Conservation (phyloP, 176 grass and related monocot genomes). For the Triticum timopheevii region DNA sequence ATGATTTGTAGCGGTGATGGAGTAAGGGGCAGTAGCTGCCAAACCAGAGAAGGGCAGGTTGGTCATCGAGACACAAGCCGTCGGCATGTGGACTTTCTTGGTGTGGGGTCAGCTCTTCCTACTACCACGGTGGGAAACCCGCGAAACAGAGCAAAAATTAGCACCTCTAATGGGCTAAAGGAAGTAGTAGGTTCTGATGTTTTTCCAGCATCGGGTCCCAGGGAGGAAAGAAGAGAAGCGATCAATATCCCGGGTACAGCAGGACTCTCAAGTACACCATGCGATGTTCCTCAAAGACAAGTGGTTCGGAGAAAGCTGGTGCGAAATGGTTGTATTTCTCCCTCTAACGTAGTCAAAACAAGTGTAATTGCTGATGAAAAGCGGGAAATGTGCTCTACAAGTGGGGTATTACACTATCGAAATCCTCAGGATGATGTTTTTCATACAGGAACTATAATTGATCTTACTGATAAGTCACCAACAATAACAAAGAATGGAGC, state of each 20-base stretch:
- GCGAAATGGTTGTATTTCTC: conserved; percentile 63
- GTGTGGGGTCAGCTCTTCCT: conserved; percentile 27
- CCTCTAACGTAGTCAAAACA: conserved; percentile 49
- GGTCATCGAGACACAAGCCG: conserved; percentile 9
- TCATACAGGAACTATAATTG: conserved; percentile 36
- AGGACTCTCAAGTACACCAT: conserved; percentile 27
- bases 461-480: conserved; percentile 51
- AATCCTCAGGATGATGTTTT: conserved; percentile 18
- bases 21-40: conserved; percentile 7
- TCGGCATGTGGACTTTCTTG: conserved; percentile 22
- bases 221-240: conserved; percentile 45
- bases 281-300: conserved; percentile 46
- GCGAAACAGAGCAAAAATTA: conserved; percentile 28
- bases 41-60: conserved; percentile 23
- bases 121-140: conserved; percentile 30
- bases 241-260: neutral
- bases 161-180: conserved; percentile 40
- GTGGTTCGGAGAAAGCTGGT: conserved; percentile 58
- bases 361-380: conserved; percentile 29
- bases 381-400: conserved; percentile 29
- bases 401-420: conserved; percentile 17
- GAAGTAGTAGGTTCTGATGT: conserved; percentile 36
- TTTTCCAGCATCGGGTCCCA: conserved; percentile 17
- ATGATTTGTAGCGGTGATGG: conserved; percentile 15
- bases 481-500: conserved; percentile 35